Evolutionary conservation across 441 rosid species (phyloP), one percentile per base, ranked within the genome.

Genomic region (Capsella rubella): DNA sequence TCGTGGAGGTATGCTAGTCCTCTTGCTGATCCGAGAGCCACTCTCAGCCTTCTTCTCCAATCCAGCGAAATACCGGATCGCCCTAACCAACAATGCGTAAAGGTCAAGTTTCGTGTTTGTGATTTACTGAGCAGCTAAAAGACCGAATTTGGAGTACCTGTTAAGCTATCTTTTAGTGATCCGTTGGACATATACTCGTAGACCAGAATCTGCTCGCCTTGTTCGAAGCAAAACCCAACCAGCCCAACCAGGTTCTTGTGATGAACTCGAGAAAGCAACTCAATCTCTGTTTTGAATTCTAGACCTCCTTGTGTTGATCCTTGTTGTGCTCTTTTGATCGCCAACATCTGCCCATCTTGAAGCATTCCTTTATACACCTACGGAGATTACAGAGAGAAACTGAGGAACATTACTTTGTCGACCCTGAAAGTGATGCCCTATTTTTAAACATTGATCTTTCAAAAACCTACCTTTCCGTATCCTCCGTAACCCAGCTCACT

Each of bases 221-320:
- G 97, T 61, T 93, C 97, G 62, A 93, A 95, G 50, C 97, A 95
- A 78, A 95, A 93, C 2, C 99, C 99, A 6, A 93, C 85, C 57
- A 95, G 98, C 16, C 90, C 95, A 0, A 93, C 93, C 3, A 95
- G 90, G 74, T 95, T 95, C 80, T 93, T 95, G 85, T 95, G 99
- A 81, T 95, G 99, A 62, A 93, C 98, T 72, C 99, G 78, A 8
- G 99, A 95, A 52, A 95, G 95, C 86, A 95, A 78, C 84, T 95
- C 99, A 27, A 95, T 92, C 78, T 95, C 99, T 51, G 96, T 95
- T 83, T 91, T 93, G 94, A 95, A 93, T 81, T 95, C 99, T 10
- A 71, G 85, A 0, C 97, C 98, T 1, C 99, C 97, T 83, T 95
- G 99, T 87, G 88, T 87, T 31, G 98, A 95, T 77, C 96, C 99